A percentile compares a stretch with the other conserved stretches of the same genome.
Evolutionary conservation across 2,329 filamentous ascomycete species (phyloP).

Genomic region (Karstenula rhodostoma): DNA sequence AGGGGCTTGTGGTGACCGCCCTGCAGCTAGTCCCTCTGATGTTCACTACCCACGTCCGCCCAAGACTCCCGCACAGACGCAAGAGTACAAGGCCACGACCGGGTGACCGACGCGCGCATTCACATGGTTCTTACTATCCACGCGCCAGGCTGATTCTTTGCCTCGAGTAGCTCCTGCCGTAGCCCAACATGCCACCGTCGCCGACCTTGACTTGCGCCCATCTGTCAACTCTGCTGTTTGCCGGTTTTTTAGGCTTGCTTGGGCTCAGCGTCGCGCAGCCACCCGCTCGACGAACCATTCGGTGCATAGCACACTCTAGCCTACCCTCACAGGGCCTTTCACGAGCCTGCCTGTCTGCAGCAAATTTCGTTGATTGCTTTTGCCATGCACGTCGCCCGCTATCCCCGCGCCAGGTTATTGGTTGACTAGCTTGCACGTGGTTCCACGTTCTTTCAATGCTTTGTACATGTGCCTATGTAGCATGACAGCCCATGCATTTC

Average conservation of each 20-base stretch:
- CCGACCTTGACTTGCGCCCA: neutral
- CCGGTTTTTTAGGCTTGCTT: neutral
- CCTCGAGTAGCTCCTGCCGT: neutral
- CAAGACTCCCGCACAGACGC: slow-evolving; percentile 10
- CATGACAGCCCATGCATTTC: neutral
- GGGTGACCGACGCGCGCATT: slow-evolving; percentile 6
- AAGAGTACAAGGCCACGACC: neutral
- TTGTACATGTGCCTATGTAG: no score
- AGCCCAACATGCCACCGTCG: neutral
- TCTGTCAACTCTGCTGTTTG: neutral
- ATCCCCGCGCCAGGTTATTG: slow-evolving; percentile 10
- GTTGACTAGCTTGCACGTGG: neutral
- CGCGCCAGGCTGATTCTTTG: neutral
- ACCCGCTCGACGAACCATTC: neutral
- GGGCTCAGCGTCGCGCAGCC: neutral
- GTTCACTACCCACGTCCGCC: slow-evolving; percentile 5
- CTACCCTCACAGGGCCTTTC: neutral
- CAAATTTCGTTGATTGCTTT: slow-evolving; percentile 12
- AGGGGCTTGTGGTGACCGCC: slow-evolving; percentile 1
- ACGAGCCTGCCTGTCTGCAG: slow-evolving; percentile 11
- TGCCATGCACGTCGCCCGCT: slow-evolving; percentile 6
- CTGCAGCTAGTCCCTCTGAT: slow-evolving; percentile 12
- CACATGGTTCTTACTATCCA: slow-evolving; percentile 6
- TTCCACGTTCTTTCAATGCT: slow-evolving; percentile 56
- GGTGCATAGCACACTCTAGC: neutral